These are phyloP conservation scores for Phyllosticta capitalensis DNA, from an alignment of 2,329 filamentous ascomycete species.

Conservation along the genomic window DNA sequence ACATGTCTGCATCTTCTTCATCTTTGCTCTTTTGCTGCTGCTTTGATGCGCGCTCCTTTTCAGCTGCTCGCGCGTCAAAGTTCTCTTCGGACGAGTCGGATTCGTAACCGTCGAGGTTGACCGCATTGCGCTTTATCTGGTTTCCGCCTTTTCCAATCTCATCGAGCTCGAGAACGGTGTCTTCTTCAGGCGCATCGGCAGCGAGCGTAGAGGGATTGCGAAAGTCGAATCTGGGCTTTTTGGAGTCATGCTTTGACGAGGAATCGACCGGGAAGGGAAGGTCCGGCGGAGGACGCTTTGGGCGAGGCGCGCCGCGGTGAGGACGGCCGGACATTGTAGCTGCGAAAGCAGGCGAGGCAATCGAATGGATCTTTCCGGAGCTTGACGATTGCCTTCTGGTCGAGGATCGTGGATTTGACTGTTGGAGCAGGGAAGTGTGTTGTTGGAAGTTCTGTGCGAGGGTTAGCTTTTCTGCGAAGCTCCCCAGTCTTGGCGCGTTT, in stretches of 20 bases:
- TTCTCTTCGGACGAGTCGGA: slow-evolving; percentile 88
- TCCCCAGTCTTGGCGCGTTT: neutral
- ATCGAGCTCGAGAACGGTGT: slow-evolving; percentile 76
- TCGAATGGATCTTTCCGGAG: neutral
- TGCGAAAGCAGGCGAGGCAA: neutral
- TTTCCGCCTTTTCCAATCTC: slow-evolving; percentile 66
- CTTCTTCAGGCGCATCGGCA: slow-evolving; percentile 66
- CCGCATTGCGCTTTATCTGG: slow-evolving; percentile 78
- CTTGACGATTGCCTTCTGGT: neutral
- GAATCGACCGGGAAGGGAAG: slow-evolving; percentile 53
- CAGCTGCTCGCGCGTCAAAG: slow-evolving; percentile 65
- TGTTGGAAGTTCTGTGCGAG: neutral
- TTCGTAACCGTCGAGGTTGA: slow-evolving; percentile 95
- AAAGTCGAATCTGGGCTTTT: slow-evolving; percentile 86
- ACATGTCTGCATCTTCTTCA: slow-evolving; percentile 71
- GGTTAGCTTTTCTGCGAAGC: neutral
- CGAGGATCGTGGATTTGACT: too few relatives aligned
- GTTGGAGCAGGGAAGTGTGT: neutral
- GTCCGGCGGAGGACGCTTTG: slow-evolving; percentile 45
- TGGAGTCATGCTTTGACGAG: slow-evolving; percentile 37
- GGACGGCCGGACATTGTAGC: neutral
- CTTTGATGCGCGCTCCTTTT: slow-evolving; percentile 41
- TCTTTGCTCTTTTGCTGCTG: slow-evolving; percentile 40
- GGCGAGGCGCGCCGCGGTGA: slow-evolving; percentile 49
- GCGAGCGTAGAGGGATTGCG: slow-evolving; percentile 90